Percentiles rank a stretch among this genome's conserved stretches.
Evolutionary conservation across 805 yeast species (phyloP).

Genomic region (Lipomyces orientalis): DNA sequence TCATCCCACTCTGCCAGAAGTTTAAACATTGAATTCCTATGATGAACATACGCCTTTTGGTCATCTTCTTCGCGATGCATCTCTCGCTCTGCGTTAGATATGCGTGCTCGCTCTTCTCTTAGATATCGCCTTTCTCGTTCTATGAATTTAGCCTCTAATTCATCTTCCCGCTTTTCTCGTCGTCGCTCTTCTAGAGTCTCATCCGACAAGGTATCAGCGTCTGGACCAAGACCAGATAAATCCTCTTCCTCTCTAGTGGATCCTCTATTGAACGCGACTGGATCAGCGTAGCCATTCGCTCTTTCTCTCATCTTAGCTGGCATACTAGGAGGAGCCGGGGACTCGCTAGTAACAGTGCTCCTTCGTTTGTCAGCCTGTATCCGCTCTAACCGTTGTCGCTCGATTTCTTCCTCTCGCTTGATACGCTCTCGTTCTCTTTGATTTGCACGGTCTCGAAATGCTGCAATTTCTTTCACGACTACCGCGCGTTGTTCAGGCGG

Average conservation of each 20-base stretch:
- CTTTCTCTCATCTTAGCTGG: conserved; percentile 14
- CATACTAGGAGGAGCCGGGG: conserved; percentile 14
- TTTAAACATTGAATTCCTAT: conserved; percentile 11
- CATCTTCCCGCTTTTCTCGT: conserved; percentile 27
- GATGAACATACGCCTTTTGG: conserved; percentile 16
- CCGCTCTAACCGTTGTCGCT: conserved; percentile 22
- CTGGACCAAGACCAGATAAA: conserved; percentile 15
- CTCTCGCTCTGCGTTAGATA: conserved; percentile 35
- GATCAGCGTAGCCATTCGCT: conserved; percentile 17
- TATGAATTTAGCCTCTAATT: conserved; percentile 28
- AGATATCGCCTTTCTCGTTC: conserved; percentile 36
- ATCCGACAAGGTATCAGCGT: conserved; percentile 26
- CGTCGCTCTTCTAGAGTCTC: conserved; percentile 33
- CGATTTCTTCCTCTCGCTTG: conserved; percentile 33
- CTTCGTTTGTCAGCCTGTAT: conserved; percentile 24
- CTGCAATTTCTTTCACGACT: conserved; percentile 32
- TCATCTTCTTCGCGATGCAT: conserved; percentile 32
- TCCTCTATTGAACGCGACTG: conserved; percentile 23
- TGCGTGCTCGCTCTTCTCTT: conserved; percentile 32
- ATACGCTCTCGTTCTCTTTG: conserved; percentile 35
- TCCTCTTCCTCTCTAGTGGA: conserved; percentile 14
- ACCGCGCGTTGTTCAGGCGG: conserved; percentile 34
- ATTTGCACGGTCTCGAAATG: conserved; percentile 37
- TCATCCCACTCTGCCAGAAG: conserved; percentile 38
- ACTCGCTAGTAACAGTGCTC: conserved; percentile 8